Conservation (phyloP, 2,329 filamentous ascomycete species). For the Rhynchosporium agropyri region DNA sequence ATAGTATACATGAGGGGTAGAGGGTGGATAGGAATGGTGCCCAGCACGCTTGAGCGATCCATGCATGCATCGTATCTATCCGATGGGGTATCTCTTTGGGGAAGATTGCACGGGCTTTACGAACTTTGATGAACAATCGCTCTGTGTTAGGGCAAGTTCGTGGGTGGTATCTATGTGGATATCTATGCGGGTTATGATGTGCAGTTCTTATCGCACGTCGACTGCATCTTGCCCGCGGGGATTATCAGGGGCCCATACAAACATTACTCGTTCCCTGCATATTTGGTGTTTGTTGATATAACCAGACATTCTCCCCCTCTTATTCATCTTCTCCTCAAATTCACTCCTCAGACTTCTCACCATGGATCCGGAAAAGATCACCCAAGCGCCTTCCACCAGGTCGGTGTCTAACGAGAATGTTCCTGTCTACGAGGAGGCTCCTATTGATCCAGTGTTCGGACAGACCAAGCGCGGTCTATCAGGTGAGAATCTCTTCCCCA, state of each 20-base stretch:
- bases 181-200: background rate
- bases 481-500: conserved; percentile 1
- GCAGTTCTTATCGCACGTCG: conserved; percentile 2
- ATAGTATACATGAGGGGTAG: no score
- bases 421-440: background rate
- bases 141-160: background rate
- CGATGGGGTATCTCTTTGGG: background rate
- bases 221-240: conserved; percentile 4
- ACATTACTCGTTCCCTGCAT: background rate
- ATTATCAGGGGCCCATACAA: background rate
- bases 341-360: background rate
- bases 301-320: background rate
- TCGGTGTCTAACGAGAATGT: conserved; percentile 7
- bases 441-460: conserved; percentile 18
- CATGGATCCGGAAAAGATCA: conserved; percentile 19
- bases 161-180: background rate
- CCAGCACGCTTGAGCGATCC: background rate
- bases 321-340: background rate
- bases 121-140: background rate
- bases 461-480: conserved; percentile 20
- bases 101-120: conserved; percentile 7
- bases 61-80: conserved; percentile 1
- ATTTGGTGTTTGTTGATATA: background rate
- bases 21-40: background rate
- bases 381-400: conserved; percentile 7